Evolutionary conservation across 2,329 filamentous ascomycete species (phyloP).

Genomic region (Fusarium xylarioides): DNA sequence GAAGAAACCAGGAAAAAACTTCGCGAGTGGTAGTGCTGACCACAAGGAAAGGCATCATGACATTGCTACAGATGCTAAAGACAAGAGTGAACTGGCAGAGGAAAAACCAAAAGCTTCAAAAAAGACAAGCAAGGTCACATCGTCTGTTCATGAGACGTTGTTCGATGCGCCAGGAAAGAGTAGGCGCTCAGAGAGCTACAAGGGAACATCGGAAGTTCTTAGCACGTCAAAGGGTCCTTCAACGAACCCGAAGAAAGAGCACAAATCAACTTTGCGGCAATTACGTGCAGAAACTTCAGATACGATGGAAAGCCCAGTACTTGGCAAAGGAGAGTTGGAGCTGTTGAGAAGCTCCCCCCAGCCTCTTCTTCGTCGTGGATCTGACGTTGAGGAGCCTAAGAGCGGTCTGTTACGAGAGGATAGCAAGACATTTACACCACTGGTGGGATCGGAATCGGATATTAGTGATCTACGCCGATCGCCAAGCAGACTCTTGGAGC

Average conservation of each 20-base stretch:
- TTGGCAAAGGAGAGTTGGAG: slow-evolving; percentile 44
- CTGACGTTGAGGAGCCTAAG: slow-evolving; percentile 44
- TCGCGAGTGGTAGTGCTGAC: slow-evolving; percentile 42
- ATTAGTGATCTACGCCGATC: slow-evolving; percentile 54
- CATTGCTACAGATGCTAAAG: slow-evolving; percentile 4
- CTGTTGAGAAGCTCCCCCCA: slow-evolving; percentile 27
- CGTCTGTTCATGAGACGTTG: neutral
- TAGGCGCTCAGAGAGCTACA: slow-evolving; percentile 4
- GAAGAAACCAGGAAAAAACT: slow-evolving; percentile 31
- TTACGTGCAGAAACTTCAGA: slow-evolving; percentile 41
- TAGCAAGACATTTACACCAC: slow-evolving; percentile 34
- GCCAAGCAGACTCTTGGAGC: slow-evolving; percentile 57
- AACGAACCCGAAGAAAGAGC: slow-evolving; percentile 32
- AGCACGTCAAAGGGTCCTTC: slow-evolving; percentile 27
- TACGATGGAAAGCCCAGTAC: slow-evolving; percentile 51
- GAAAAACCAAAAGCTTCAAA: neutral
- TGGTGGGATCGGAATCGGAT: slow-evolving; percentile 39
- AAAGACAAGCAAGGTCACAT: neutral
- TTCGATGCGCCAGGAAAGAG: slow-evolving; percentile 1
- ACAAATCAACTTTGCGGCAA: slow-evolving; percentile 38
- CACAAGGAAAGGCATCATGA: slow-evolving; percentile 11
- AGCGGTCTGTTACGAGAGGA: slow-evolving; percentile 47
- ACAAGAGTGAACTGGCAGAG: neutral
- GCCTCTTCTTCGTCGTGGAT: slow-evolving; percentile 45
- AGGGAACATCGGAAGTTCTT: neutral